Evolutionary conservation across 1,139 yeast genomes (phyloP).

Genomic region (Torulaspora globosa): DNA sequence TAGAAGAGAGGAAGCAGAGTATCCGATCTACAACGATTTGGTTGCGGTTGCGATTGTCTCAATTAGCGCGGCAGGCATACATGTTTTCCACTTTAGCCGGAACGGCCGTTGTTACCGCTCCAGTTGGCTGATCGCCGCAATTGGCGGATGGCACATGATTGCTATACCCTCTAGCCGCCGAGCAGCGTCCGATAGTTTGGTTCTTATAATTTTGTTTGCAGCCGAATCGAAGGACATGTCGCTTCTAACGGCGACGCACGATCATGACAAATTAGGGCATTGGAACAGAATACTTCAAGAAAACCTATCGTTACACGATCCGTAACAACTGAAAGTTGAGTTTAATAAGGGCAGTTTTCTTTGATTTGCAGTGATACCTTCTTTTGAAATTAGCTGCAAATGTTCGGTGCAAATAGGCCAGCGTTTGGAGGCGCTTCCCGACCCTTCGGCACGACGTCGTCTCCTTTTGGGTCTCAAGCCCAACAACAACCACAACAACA

Average conservation of each 20-base stretch:
- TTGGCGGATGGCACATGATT: no score
- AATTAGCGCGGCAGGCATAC: no score
- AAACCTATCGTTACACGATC: not conserved
- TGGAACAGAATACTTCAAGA: not conserved
- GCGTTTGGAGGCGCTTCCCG: conserved; percentile 27
- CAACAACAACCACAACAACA: conserved; percentile 12
- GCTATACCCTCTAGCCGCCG: no score
- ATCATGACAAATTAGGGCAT: not conserved
- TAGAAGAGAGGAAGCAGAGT: no score
- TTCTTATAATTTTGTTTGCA: no score
- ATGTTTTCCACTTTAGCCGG: no score
- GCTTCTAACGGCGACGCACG: not conserved
- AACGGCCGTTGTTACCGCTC: no score
- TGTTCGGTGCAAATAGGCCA: conserved; percentile 29
- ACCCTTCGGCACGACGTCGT: conserved; percentile 36
- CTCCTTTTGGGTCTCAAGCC: conserved; percentile 43
- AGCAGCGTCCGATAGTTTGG: no score
- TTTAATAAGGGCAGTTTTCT: not conserved
- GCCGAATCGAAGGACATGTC: not conserved
- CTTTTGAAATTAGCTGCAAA: conserved; percentile 5
- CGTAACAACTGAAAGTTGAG: not conserved
- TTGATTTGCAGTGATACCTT: conserved; percentile 1
- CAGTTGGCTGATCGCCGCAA: no score
- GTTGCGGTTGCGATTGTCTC: no score
- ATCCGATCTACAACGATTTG: no score